Percentiles rank a stretch among this genome's conserved stretches.
Evolutionary conservation across 2,329 filamentous ascomycete species (phyloP).

Genomic region (Sporothrix curviconia): DNA sequence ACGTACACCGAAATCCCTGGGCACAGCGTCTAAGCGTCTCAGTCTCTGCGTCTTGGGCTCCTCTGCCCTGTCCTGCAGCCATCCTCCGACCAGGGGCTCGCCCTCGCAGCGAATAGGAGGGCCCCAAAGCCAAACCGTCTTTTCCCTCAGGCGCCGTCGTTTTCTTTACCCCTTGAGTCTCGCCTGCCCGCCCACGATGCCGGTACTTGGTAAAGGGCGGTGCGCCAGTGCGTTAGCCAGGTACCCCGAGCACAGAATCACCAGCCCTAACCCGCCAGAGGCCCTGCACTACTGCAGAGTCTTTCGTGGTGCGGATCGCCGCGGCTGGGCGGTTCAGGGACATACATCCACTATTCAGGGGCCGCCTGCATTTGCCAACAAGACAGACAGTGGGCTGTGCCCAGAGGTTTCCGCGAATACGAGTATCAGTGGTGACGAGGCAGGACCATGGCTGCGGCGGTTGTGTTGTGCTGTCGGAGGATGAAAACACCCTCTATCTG

Average conservation of each 20-base stretch:
- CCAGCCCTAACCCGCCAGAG: conserved; percentile 3
- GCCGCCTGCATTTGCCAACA: conserved; percentile 10
- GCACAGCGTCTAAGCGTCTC: not conserved
- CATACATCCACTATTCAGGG: conserved; percentile 11
- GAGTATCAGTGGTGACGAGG: not conserved
- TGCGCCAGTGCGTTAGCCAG: not conserved
- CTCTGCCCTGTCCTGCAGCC: conserved; percentile 7
- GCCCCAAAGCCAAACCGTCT: not conserved
- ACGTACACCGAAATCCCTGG: conserved; percentile 1
- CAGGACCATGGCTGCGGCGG: not conserved
- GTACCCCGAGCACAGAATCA: not conserved
- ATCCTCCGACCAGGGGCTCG: conserved; percentile 1
- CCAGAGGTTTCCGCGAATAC: not conserved
- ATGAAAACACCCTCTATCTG: not conserved
- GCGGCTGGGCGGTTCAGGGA: not conserved
- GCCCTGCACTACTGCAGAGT: conserved; percentile 4
- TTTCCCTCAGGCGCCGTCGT: conserved; percentile 8
- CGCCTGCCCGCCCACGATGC: not conserved
- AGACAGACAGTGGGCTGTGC: conserved; percentile 4
- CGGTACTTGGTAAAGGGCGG: not conserved
- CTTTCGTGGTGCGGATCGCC: not conserved
- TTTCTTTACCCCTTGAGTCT: too few relatives aligned
- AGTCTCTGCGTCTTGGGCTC: too few relatives aligned
- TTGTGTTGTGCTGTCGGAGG: not conserved
- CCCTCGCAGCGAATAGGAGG: not conserved